Conservation (phyloP, 2,329 filamentous ascomycete species). For the Geosmithia morbida region DNA sequence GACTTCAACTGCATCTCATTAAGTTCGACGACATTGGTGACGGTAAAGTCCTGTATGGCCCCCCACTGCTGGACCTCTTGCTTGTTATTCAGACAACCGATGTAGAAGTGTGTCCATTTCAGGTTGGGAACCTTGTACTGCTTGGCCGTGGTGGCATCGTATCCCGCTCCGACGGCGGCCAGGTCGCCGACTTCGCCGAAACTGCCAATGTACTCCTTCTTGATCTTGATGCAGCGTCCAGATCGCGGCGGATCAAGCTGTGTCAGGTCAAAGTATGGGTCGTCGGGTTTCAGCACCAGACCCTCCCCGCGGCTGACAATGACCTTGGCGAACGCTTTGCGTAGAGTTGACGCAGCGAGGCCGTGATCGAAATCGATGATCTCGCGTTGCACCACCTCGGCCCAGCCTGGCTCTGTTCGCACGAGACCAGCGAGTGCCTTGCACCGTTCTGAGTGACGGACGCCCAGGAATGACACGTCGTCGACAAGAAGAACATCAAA, state of each 20-base stretch:
- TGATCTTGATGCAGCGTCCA: constrained; percentile 62
- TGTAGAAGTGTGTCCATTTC: constrained; percentile 67
- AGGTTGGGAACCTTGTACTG: constrained; percentile 37
- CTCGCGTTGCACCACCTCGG: constrained; percentile 52
- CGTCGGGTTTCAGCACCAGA: constrained; percentile 62
- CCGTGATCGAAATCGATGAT: constrained; percentile 49
- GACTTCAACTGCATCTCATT: constrained; percentile 33
- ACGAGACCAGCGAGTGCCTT: constrained; percentile 42
- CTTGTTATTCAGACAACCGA: constrained; percentile 63
- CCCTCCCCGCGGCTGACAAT: constrained; percentile 61
- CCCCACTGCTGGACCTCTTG: constrained; percentile 35
- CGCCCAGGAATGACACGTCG: constrained; percentile 31
- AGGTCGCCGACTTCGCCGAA: constrained; percentile 79
- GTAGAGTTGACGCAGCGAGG: constrained; percentile 37
- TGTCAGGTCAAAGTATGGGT: constrained; percentile 51
- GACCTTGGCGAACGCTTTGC: constrained; percentile 50
- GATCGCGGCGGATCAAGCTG: constrained; percentile 45
- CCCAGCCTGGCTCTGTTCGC: constrained; percentile 38
- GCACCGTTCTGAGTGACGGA: constrained; percentile 44
- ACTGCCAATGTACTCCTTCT: constrained; percentile 67
- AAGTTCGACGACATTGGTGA: constrained; percentile 51
- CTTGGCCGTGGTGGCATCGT: constrained; percentile 47
- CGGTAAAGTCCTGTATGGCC: constrained; percentile 43
- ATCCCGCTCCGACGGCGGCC: constrained; percentile 61
- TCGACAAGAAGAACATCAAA: constrained; percentile 43